Evolutionary conservation across 1,139 yeast genomes (phyloP).

Genomic region (Candida glucosophila): DNA sequence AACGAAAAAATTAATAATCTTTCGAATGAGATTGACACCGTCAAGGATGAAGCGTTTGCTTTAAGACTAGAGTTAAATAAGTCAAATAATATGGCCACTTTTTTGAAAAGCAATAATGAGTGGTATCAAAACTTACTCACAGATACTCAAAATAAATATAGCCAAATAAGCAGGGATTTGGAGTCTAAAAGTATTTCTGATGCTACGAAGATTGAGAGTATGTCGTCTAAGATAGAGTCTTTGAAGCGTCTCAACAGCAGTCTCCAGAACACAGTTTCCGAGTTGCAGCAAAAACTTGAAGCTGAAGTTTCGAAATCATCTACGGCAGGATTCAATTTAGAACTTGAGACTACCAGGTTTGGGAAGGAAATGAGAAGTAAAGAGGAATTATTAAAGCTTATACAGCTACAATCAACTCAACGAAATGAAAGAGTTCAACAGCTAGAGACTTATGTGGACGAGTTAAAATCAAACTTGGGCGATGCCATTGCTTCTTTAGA

Average conservation of each 20-base stretch:
- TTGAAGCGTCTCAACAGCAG: slow-evolving; percentile 13
- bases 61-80: slow-evolving; percentile 36
- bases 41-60: slow-evolving; percentile 27
- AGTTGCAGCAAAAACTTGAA: slow-evolving; percentile 26
- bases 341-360: slow-evolving; percentile 41
- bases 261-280: slow-evolving; percentile 9
- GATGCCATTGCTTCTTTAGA: slow-evolving; percentile 16
- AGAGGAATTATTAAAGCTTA: slow-evolving; percentile 51
- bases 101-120: slow-evolving; percentile 26
- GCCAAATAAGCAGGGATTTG: slow-evolving; percentile 31
- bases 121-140: slow-evolving; percentile 47
- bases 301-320: slow-evolving; percentile 34
- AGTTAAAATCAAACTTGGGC: slow-evolving; percentile 31
- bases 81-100: slow-evolving; percentile 26
- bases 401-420: slow-evolving; percentile 45
- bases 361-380: slow-evolving; percentile 57
- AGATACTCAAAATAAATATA: slow-evolving; percentile 25
- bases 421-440: slow-evolving; percentile 37
- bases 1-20: slow-evolving; percentile 30
- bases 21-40: slow-evolving; percentile 27
- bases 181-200: slow-evolving; percentile 26
- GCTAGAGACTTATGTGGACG: slow-evolving; percentile 38
- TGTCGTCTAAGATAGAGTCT: slow-evolving; percentile 18
- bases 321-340: slow-evolving; percentile 17
- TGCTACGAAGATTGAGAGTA: slow-evolving; percentile 21